Evolutionary conservation across 257 asterid genomes (phyloP).

Genomic region (Lycium barbarum): DNA sequence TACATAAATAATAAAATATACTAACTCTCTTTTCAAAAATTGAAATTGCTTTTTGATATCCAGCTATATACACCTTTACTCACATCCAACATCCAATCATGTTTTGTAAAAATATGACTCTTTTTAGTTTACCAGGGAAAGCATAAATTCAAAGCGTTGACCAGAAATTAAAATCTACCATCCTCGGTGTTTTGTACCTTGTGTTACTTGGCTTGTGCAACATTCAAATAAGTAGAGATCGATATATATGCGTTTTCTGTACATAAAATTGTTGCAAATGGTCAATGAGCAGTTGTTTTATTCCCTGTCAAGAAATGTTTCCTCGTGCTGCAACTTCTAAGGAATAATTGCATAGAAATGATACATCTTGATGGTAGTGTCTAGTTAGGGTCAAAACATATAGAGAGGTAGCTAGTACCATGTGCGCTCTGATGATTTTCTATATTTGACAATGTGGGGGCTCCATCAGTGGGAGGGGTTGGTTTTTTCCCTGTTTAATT

Average conservation of each 20-base stretch:
- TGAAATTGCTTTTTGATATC: neutral
- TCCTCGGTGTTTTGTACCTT: neutral
- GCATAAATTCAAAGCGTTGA: constrained; percentile 6
- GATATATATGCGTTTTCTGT: neutral
- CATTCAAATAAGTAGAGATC: neutral
- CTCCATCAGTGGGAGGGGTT: neutral
- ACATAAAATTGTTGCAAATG: neutral
- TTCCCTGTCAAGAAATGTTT: constrained; percentile 15
- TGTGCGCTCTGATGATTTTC: constrained; percentile 27
- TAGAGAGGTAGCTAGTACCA: constrained; percentile 29
- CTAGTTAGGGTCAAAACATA: constrained; percentile 18
- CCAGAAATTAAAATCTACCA: neutral
- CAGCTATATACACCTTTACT: neutral
- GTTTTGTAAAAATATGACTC: neutral
- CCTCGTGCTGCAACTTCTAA: constrained; percentile 24
- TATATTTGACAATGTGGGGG: neutral
- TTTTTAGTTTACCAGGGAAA: neutral
- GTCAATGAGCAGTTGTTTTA: neutral
- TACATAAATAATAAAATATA: neutral
- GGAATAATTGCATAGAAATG: constrained; percentile 28
- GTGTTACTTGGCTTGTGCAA: constrained; percentile 13
- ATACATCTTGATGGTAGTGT: constrained; percentile 21
- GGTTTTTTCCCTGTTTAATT: neutral
- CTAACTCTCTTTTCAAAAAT: neutral
- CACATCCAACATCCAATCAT: neutral